Evolutionary conservation across 352 stramenopile genomes (phyloP), one percentile per base, ranked within the genome.

Genomic region (Phytophthora rubi): DNA sequence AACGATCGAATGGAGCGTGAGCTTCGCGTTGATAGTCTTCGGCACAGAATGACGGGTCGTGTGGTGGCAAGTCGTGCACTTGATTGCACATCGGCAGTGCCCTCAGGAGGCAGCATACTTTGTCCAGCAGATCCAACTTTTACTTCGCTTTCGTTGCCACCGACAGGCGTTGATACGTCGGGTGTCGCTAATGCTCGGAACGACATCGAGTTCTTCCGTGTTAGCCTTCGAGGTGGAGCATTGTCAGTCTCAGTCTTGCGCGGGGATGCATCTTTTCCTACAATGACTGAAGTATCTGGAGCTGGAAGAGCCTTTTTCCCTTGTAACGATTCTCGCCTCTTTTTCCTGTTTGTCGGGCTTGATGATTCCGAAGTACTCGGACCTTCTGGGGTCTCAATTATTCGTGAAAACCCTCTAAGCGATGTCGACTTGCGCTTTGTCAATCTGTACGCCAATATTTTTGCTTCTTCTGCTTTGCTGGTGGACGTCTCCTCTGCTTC

Each of bases 391-490:
- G 60, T 59, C 23, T 59, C 53, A 47, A 49, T 8, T 23, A 26
- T 33, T 9, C 23, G 59, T 16, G 55, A 15, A 4, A 63, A 8
- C 15, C 44, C 59, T 55, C 37, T 28, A 16, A 56, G 55, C 8
- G 60, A 74, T n/a, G 33, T 33, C 32, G 67, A 74, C 42, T 74
- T 74, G 39, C 60, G 67, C 3, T 70, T 74, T 53, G 32, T 65
- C 56, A 74, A 18, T 52, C 44, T 57, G 8, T 67, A 49, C 0
- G 57, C 9, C 16, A 42, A 26, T 1, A 13, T 0, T 1, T 16
- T 48, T 3, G 8, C 18, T 13, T 39, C 12, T 23, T 63, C 44
- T 45, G n/a, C 21, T 7, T 47, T 58, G 18, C 2, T 58, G 56
- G 47, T 21, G 62, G 60, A 37, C 18, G 53, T 58, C 12, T 49